phyloP scores from a whole-genome alignment of 768 basidiomycete species.

The Russula emetica region DNA sequence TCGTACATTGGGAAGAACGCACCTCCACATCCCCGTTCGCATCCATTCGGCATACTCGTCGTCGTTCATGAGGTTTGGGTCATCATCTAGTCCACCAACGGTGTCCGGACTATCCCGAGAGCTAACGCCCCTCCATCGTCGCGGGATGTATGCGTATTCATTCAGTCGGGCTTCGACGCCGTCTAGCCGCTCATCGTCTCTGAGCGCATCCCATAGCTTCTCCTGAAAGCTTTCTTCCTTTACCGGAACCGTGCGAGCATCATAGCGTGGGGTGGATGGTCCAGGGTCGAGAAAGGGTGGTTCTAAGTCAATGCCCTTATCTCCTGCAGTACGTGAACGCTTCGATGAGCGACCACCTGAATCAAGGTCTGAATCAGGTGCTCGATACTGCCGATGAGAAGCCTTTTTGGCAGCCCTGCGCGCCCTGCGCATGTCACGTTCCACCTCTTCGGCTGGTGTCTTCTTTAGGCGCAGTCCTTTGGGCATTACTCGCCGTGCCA shows the following conservation, averaged over 20 bases:
- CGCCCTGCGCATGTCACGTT: conserved; percentile 38
- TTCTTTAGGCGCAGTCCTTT: conserved; percentile 38
- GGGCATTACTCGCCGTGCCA: conserved; percentile 13
- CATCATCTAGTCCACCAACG: conserved; percentile 30
- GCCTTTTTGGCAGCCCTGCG: conserved; percentile 52
- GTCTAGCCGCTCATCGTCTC: conserved; percentile 67
- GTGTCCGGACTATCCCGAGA: conserved; percentile 41
- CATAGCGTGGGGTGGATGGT: conserved; percentile 38
- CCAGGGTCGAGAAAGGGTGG: conserved; percentile 29
- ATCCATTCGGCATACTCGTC: conserved; percentile 89
- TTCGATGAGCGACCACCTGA: not conserved
- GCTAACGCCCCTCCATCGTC: conserved; percentile 55
- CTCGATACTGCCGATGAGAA: conserved; percentile 24
- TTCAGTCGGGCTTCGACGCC: conserved; percentile 60
- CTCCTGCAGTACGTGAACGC: conserved; percentile 24
- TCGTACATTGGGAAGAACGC: conserved; percentile 27
- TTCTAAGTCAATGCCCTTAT: not conserved
- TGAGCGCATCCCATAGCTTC: conserved; percentile 68
- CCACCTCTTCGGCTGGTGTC: conserved; percentile 38
- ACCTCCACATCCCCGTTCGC: conserved; percentile 81
- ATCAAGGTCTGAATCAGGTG: not conserved
- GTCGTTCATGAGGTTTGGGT: conserved; percentile 63
- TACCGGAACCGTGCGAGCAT: conserved; percentile 38
- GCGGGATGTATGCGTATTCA: conserved; percentile 66
- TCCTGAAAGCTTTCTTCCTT: conserved; percentile 68